Conservation (phyloP, 208 protist genomes). For the Phytomonas sp. region DNA sequence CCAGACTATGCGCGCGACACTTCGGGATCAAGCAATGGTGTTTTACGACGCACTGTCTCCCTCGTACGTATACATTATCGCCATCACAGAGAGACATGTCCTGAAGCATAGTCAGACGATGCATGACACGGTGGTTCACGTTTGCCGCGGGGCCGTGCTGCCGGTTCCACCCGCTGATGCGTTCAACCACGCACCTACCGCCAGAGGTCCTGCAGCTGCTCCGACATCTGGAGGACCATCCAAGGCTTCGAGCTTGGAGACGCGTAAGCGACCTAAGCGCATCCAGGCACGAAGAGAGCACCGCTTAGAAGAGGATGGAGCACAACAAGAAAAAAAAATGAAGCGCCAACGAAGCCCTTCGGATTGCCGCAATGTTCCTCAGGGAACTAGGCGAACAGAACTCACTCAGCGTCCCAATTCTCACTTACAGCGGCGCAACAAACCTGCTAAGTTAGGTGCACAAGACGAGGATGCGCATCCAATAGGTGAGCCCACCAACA, state of each 20-base stretch:
- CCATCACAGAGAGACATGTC: conserved; percentile 26
- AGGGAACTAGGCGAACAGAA: neutral
- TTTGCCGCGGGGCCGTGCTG: conserved; percentile 55
- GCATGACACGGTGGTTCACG: conserved; percentile 55
- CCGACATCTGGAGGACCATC: conserved; percentile 2
- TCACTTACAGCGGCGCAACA: neutral
- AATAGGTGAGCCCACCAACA: neutral
- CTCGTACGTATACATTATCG: conserved; percentile 34
- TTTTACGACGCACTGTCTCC: conserved; percentile 78
- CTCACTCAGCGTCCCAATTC: neutral
- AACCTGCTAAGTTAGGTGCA: neutral
- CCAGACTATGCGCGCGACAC: conserved; percentile 44
- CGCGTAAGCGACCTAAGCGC: conserved; percentile 1
- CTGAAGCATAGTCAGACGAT: conserved; percentile 27
- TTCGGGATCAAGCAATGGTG: conserved; percentile 76
- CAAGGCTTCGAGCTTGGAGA: neutral
- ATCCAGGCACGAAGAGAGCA: conserved; percentile 4
- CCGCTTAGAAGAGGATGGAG: conserved; percentile 13
- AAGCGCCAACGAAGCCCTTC: conserved; percentile 5
- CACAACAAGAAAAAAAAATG: conserved; percentile 14
- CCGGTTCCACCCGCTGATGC: conserved; percentile 24
- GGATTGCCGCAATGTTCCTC: neutral
- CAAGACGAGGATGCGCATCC: neutral
- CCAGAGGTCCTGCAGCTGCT: conserved; percentile 16
- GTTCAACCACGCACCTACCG: neutral